phyloP scores from a whole-genome alignment of 805 yeast genomes.

The Zygoascus biomembranicola region DNA sequence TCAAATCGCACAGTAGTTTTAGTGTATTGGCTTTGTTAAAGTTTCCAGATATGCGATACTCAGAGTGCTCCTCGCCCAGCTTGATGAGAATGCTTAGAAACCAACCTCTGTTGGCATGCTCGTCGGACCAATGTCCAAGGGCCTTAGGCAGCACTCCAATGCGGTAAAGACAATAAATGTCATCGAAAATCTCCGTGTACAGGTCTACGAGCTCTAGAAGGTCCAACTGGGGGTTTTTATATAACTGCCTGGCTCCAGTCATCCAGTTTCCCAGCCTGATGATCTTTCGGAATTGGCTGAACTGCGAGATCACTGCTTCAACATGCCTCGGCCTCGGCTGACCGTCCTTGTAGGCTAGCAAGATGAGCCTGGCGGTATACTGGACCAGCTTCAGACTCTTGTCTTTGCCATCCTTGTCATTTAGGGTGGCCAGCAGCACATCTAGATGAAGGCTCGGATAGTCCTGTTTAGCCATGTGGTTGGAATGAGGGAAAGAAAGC shows the following conservation, averaged over 20 bases:
- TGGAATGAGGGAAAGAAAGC: too few species aligned
- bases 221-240: conserved; percentile 3
- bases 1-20: conserved; percentile 23
- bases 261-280: conserved; percentile 26
- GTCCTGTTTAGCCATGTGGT: background rate
- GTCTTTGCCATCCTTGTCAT: conserved; percentile 23
- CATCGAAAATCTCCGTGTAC: conserved; percentile 24
- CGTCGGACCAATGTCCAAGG: conserved; percentile 16
- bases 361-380: conserved; percentile 20
- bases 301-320: conserved; percentile 18
- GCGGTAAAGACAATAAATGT: conserved; percentile 21
- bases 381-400: conserved; percentile 24
- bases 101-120: conserved; percentile 24
- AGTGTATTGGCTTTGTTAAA: conserved; percentile 8
- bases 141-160: conserved; percentile 19
- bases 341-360: conserved; percentile 2
- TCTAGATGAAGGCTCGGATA: background rate
- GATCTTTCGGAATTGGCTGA: conserved; percentile 24
- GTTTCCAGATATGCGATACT: conserved; percentile 1
- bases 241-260: conserved; percentile 7
- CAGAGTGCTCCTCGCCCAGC: conserved; percentile 10
- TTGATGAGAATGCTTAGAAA: conserved; percentile 17
- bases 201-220: conserved; percentile 18
- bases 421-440: conserved; percentile 9
- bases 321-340: conserved; percentile 6